These are phyloP conservation scores for Jimgerdemannia lactiflua DNA, from an alignment of 192 early-diverging fungal genomes.

Conservation along the genomic window DNA sequence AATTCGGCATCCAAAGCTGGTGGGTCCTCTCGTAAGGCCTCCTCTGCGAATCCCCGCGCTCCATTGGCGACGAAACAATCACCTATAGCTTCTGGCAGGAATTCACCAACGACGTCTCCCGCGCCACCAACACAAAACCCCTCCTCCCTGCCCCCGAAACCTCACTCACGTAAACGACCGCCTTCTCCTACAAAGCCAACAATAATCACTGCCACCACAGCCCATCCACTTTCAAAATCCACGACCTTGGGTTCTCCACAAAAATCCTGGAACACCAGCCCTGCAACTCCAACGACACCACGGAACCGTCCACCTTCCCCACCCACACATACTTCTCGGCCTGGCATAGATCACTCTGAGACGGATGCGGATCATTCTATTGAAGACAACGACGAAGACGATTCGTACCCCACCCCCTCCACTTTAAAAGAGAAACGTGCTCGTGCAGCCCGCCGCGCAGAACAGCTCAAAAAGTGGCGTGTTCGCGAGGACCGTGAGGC, in stretches of 20 bases:
- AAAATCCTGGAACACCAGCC: neutral
- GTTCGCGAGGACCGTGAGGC: constrained; percentile 31
- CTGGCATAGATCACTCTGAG: neutral
- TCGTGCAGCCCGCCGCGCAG: constrained; percentile 21
- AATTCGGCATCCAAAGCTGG: neutral
- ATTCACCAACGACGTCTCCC: neutral
- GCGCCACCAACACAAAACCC: neutral
- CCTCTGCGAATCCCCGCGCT: neutral
- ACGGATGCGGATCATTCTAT: neutral
- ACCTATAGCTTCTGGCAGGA: neutral
- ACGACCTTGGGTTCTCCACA: neutral
- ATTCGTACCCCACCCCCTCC: constrained; percentile 6
- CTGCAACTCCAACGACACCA: neutral
- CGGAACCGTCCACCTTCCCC: neutral
- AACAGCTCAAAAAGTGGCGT: constrained; percentile 30
- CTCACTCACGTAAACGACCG: neutral
- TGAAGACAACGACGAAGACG: neutral
- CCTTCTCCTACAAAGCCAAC: neutral
- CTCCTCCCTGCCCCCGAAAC: neutral
- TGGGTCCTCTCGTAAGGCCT: neutral
- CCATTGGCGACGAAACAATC: neutral
- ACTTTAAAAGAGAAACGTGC: constrained; percentile 26
- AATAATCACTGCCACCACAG: neutral
- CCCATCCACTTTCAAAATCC: neutral
- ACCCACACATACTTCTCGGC: neutral